phyloP scores from a whole-genome alignment of 225 moss, liverwort and hornwort genomes.

The Pseudisothecium myosuroides region DNA sequence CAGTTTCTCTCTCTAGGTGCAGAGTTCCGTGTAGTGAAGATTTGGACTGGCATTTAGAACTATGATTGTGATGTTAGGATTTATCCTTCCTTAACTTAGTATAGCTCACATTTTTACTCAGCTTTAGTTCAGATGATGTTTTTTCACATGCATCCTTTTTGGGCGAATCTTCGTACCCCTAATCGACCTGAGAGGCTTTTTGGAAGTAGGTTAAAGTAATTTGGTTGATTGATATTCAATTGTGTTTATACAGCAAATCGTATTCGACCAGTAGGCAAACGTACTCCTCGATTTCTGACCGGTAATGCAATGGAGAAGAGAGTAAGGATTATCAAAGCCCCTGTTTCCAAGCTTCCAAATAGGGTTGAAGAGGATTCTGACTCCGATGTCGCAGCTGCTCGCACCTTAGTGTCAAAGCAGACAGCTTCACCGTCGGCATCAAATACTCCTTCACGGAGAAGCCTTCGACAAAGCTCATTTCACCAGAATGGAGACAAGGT shows the following conservation, averaged over 20 bases:
- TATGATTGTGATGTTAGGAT: not conserved
- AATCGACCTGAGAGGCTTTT: not conserved
- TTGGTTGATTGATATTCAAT: not conserved
- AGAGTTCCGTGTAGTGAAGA: not conserved
- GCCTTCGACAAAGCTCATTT: constrained; percentile 43
- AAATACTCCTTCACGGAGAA: constrained; percentile 68
- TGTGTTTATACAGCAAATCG: constrained; percentile 36
- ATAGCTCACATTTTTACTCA: not conserved
- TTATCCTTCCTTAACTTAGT: not conserved
- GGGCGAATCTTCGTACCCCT: not conserved
- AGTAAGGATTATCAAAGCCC: constrained; percentile 26
- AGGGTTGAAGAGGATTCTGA: constrained; percentile 58
- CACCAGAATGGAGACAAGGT: constrained; percentile 94
- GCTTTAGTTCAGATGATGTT: not conserved
- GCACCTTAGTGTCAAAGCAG: constrained; percentile 65
- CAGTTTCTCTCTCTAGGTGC: not conserved
- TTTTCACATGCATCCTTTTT: not conserved
- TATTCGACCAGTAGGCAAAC: constrained; percentile 73
- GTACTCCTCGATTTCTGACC: constrained; percentile 77
- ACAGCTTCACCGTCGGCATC: constrained; percentile 59
- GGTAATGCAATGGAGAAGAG: constrained; percentile 51
- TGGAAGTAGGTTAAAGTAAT: not conserved
- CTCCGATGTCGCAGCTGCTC: constrained; percentile 62
- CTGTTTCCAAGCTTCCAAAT: constrained; percentile 46
- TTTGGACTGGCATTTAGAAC: not conserved